Conservation (phyloP, 2,329 filamentous ascomycete genomes). For the Triangularia setosa region DNA sequence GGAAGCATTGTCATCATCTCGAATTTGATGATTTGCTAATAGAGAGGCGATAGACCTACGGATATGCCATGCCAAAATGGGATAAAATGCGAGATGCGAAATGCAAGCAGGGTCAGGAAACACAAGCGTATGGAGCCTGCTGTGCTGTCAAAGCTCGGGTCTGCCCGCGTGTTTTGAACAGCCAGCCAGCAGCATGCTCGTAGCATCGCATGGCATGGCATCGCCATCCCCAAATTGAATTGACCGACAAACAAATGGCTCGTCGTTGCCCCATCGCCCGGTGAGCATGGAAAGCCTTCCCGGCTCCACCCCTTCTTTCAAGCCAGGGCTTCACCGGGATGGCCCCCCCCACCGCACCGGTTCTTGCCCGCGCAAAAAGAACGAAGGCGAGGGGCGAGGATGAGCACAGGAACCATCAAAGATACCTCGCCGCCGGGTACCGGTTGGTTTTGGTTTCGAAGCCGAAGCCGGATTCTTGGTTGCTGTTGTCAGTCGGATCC, state of each 20-base stretch:
- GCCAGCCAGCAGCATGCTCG: neutral
- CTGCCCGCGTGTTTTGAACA: conserved; percentile 6
- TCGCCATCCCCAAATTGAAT: conserved; percentile 9
- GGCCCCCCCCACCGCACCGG: conserved; percentile 9
- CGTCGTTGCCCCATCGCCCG: conserved; percentile 18
- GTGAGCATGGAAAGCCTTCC: conserved; percentile 10
- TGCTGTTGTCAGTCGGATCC: neutral
- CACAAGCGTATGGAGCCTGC: conserved; percentile 1
- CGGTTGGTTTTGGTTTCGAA: neutral
- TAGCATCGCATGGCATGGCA: neutral
- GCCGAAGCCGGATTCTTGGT: neutral
- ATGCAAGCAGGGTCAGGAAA: neutral
- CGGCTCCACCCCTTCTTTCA: conserved; percentile 13
- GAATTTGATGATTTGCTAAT: neutral
- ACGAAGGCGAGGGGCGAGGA: conserved; percentile 14
- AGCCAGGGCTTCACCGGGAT: conserved; percentile 13
- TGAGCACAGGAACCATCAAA: neutral
- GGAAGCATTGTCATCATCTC: neutral
- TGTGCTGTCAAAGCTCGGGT: conserved; percentile 6
- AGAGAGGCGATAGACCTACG: neutral
- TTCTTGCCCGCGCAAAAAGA: conserved; percentile 13
- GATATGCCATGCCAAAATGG: neutral
- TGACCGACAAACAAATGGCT: conserved; percentile 20
- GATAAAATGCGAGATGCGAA: neutral
- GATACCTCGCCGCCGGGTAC: neutral